Conservation (phyloP, 345 rosid genomes). For the Gossypium bickii region DNA sequence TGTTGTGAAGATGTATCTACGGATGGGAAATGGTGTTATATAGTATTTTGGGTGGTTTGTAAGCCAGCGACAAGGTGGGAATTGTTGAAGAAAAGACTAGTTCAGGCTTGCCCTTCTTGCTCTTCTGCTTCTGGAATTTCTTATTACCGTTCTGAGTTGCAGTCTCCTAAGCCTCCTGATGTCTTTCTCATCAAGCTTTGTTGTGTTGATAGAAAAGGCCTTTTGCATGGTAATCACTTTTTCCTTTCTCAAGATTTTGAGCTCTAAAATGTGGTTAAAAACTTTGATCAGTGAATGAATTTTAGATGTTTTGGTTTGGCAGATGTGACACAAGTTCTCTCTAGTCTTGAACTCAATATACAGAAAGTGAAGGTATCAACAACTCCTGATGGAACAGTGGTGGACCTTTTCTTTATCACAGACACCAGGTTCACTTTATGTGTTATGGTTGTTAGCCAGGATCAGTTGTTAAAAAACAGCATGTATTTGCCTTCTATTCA, state of each 20-base stretch:
- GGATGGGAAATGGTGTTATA: conserved; percentile 95
- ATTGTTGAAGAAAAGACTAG: conserved; percentile 75
- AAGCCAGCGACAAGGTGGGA: conserved; percentile 66
- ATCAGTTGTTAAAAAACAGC: neutral
- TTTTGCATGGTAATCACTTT: conserved; percentile 56
- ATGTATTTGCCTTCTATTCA: neutral
- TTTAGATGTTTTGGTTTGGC: conserved; percentile 20
- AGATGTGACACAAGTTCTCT: conserved; percentile 81
- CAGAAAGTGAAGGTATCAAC: conserved; percentile 95
- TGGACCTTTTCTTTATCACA: conserved; percentile 91
- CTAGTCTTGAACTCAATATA: conserved; percentile 78
- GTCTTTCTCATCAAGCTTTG: conserved; percentile 74
- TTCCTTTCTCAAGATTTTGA: conserved; percentile 5
- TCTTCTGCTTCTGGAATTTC: conserved; percentile 70
- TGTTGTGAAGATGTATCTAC: conserved; percentile 73
- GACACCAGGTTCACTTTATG: conserved; percentile 61
- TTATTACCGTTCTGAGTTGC: conserved; percentile 50
- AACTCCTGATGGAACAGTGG: conserved; percentile 86
- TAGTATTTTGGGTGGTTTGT: conserved; percentile 90
- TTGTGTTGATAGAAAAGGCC: conserved; percentile 76
- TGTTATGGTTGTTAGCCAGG: neutral
- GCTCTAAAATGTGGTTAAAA: conserved; percentile 3
- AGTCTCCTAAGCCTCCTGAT: conserved; percentile 59
- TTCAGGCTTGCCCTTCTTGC: conserved; percentile 72
- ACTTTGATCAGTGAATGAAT: conserved; percentile 9